phyloP scores from a whole-genome alignment of 305 asterid species.

The Fraxinus angustifolia region DNA sequence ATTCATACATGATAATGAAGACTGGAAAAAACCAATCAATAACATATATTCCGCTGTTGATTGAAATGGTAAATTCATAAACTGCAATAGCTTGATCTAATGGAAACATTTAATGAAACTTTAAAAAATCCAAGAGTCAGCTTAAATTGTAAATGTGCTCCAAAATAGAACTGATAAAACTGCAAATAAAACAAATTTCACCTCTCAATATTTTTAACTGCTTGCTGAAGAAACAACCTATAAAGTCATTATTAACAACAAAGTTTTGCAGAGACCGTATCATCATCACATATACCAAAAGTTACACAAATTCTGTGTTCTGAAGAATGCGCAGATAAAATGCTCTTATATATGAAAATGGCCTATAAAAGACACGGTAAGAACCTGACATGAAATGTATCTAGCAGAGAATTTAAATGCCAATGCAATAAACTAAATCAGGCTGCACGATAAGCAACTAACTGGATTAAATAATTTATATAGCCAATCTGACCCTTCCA shows the following conservation, averaged over 20 bases:
- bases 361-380: background rate
- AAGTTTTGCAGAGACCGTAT: background rate
- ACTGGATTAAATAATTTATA: slow-evolving; percentile 11
- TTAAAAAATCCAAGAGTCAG: background rate
- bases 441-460: slow-evolving; percentile 12
- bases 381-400: background rate
- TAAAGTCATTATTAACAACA: background rate
- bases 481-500: background rate
- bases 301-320: background rate
- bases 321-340: slow-evolving; percentile 10
- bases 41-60: slow-evolving; percentile 1
- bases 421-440: slow-evolving; percentile 11
- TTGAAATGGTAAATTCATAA: slow-evolving; percentile 1
- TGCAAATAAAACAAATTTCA: background rate
- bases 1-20: slow-evolving; percentile 20
- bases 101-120: slow-evolving; percentile 5
- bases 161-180: slow-evolving; percentile 13
- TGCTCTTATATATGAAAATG: background rate
- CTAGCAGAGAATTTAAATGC: background rate
- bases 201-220: background rate
- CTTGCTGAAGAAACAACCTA: background rate
- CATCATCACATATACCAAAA: slow-evolving; percentile 13
- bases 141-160: slow-evolving; percentile 5
- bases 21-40: slow-evolving; percentile 5
- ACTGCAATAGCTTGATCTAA: background rate